These are phyloP conservation scores for Aspergillus diversus DNA, from an alignment of 495 filamentous ascomycete genomes.

Conservation along the genomic window DNA sequence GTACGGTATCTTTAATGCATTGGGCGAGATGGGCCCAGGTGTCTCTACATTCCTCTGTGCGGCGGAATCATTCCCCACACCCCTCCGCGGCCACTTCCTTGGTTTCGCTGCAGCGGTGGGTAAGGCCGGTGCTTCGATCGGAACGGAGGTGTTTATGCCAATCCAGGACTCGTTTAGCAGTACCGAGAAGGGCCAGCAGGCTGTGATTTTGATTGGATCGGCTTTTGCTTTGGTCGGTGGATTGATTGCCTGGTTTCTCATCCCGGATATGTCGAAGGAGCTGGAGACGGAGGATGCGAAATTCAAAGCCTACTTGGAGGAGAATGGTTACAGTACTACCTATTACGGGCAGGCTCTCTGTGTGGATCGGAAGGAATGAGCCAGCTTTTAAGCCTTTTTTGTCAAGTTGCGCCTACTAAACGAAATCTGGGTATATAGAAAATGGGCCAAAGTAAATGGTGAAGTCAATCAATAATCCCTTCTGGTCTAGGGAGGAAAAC, in stretches of 20 bases:
- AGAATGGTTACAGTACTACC: conserved; percentile 42
- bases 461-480: not conserved
- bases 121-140: conserved; percentile 55
- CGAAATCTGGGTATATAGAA: not conserved
- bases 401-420: not conserved
- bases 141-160: conserved; percentile 49
- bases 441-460: not conserved
- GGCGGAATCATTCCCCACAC: conserved; percentile 54
- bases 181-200: conserved; percentile 46
- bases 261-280: conserved; percentile 48
- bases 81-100: conserved; percentile 52
- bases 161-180: conserved; percentile 45
- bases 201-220: conserved; percentile 50
- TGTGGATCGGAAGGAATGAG: conserved; percentile 8
- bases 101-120: conserved; percentile 52
- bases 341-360: conserved; percentile 28
- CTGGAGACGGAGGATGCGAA: conserved; percentile 50
- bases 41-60: conserved; percentile 49
- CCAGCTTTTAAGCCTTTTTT: not conserved
- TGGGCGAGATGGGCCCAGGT: conserved; percentile 54
- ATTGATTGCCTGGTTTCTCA: conserved; percentile 47
- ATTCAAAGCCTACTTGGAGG: conserved; percentile 48
- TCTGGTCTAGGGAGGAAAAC: too few relatives aligned
- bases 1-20: conserved; percentile 53
- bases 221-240: conserved; percentile 46